phyloP scores from a whole-genome alignment of 2,329 filamentous ascomycete genomes.

The Trichoderma lentiforme region DNA sequence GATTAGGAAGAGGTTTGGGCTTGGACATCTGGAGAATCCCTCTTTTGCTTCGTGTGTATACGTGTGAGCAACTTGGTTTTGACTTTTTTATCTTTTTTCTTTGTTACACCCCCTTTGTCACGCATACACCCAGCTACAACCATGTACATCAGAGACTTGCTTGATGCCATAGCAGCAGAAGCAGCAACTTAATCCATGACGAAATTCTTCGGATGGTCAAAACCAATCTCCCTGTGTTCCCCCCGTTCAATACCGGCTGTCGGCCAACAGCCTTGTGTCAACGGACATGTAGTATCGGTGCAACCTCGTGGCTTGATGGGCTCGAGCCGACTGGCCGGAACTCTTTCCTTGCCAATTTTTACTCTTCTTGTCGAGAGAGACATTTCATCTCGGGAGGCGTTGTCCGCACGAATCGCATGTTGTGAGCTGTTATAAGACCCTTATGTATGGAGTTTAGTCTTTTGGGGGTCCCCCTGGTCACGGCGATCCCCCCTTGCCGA shows the following conservation, averaged over 20 bases:
- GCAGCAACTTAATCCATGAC: constrained; percentile 13
- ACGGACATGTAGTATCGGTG: background rate
- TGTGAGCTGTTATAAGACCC: background rate
- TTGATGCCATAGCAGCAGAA: constrained; percentile 8
- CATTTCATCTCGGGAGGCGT: background rate
- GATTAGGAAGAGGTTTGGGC: constrained; percentile 1
- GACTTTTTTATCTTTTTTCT: background rate
- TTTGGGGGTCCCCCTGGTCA: background rate
- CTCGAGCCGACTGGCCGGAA: background rate
- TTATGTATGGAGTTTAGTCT: background rate
- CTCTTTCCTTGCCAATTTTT: background rate
- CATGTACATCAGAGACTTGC: constrained; percentile 30
- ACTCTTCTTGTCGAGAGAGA: background rate
- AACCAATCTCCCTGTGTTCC: background rate
- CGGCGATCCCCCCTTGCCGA: background rate
- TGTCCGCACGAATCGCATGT: background rate
- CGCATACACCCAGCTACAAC: constrained; percentile 20
- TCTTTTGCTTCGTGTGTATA: constrained; percentile 12
- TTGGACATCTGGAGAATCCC: constrained; percentile 1
- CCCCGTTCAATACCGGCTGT: background rate
- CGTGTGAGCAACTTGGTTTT: constrained; percentile 23
- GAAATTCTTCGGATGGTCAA: constrained; percentile 11
- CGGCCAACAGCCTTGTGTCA: background rate
- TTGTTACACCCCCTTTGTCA: constrained; percentile 17
- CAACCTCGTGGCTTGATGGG: background rate